These are phyloP conservation scores for Imleria badia DNA, from an alignment of 768 basidiomycete genomes.

Conservation along the genomic window DNA sequence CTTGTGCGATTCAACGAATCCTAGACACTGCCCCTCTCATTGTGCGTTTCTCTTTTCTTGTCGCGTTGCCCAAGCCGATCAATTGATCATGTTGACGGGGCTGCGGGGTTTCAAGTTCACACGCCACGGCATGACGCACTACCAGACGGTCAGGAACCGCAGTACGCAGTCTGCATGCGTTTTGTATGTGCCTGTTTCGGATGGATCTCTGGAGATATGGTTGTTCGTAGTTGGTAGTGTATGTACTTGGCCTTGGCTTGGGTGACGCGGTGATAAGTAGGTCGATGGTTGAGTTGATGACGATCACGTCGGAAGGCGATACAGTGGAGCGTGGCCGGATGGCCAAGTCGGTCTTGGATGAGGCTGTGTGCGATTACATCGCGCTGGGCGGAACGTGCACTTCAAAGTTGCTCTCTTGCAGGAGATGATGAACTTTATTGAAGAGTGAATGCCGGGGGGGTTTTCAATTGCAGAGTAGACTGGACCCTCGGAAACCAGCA, in stretches of 20 bases:
- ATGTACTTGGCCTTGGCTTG: not conserved
- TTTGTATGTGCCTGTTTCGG: not conserved
- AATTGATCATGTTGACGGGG: not conserved
- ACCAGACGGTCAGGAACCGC: conserved; percentile 13
- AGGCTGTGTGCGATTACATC: not conserved
- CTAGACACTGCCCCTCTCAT: not conserved
- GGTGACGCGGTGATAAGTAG: conserved; percentile 3
- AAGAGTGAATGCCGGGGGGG: not conserved
- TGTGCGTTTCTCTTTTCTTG: too few species aligned
- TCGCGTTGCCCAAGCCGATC: not conserved
- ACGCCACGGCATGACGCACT: not conserved
- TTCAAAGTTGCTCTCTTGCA: too few species aligned
- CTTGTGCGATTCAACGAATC: too few species aligned
- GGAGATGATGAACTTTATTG: not conserved
- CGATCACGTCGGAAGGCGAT: conserved; percentile 14
- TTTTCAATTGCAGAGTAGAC: not conserved
- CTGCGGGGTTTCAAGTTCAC: not conserved
- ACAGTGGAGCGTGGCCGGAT: not conserved
- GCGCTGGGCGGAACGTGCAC: not conserved
- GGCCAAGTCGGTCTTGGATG: not conserved
- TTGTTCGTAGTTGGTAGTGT: not conserved
- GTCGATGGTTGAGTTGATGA: not conserved
- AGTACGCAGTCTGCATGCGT: not conserved
- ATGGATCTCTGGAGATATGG: not conserved
- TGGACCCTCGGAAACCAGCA: too few species aligned